Percentiles rank a stretch among this genome's conserved stretches.
Conservation (phyloP, 768 basidiomycete genomes). For the Neoboletus subvelutipes region DNA sequence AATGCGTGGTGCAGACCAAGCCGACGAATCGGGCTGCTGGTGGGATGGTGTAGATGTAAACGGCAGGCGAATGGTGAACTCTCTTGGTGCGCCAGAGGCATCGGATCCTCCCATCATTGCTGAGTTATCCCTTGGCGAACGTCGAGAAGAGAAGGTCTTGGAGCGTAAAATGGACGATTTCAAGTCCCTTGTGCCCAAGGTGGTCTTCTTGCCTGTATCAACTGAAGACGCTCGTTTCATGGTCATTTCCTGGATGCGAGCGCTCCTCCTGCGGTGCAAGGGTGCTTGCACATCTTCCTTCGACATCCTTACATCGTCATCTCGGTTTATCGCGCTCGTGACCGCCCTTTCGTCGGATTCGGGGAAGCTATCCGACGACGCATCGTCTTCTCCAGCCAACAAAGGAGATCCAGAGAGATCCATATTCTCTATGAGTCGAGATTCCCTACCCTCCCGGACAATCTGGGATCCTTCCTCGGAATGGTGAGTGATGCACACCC, state of each 20-base stretch:
- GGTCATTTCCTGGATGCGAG: constrained; percentile 20
- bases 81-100: constrained; percentile 4
- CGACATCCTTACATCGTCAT: neutral
- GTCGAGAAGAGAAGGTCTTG: constrained; percentile 4
- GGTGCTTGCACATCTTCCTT: neutral
- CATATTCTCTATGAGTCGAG: constrained; percentile 28
- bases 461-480: neutral
- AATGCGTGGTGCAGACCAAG: constrained; percentile 19
- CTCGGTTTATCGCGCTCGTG: neutral
- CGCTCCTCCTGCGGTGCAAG: constrained; percentile 22
- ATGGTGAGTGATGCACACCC: constrained; percentile 2
- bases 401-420: constrained; percentile 28
- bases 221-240: constrained; percentile 14
- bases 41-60: constrained; percentile 22
- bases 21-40: neutral
- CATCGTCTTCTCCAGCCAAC: constrained; percentile 9
- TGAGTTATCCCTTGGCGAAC: neutral
- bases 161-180: constrained; percentile 17
- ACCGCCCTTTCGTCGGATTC: neutral
- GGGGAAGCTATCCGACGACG: neutral
- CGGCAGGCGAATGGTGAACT: constrained; percentile 24
- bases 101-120: neutral
- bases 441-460: constrained; percentile 7
- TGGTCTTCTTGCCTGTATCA: neutral
- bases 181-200: neutral